These are phyloP conservation scores for Gossypium gossypioides DNA, from an alignment of 441 rosid genomes.

Conservation along the genomic window DNA sequence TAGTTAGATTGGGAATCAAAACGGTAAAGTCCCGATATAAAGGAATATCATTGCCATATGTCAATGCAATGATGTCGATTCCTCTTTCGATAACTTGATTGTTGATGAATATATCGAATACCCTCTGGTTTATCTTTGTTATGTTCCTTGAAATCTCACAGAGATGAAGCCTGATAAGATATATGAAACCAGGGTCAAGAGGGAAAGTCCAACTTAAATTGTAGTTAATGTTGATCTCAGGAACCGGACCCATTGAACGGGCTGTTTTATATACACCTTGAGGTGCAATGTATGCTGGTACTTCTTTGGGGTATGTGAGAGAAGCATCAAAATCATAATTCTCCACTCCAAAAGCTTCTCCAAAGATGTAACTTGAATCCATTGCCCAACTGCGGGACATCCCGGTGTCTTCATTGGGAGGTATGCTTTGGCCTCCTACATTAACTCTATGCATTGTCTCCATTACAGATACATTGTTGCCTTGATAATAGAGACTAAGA, in stretches of 20 bases:
- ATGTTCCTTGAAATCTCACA: slow-evolving; percentile 16
- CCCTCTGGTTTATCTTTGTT: slow-evolving; percentile 8
- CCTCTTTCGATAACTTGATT: slow-evolving; percentile 8
- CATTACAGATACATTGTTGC: slow-evolving; percentile 11
- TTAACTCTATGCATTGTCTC: slow-evolving; percentile 21
- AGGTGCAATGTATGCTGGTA: slow-evolving; percentile 17
- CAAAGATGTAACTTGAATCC: slow-evolving; percentile 20
- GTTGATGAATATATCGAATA: slow-evolving; percentile 16
- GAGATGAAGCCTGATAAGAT: slow-evolving; percentile 25
- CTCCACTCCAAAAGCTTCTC: background rate
- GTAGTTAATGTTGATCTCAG: slow-evolving; percentile 11
- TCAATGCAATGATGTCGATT: slow-evolving; percentile 18
- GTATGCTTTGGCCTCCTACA: slow-evolving; percentile 6
- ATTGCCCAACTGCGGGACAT: slow-evolving; percentile 5
- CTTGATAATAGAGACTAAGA: background rate
- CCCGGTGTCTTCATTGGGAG: background rate
- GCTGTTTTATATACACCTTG: background rate
- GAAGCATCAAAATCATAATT: background rate
- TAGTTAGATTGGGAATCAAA: background rate
- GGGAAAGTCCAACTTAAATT: slow-evolving; percentile 21
- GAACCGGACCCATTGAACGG: slow-evolving; percentile 7
- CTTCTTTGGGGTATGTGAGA: background rate
- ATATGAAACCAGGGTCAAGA: slow-evolving; percentile 20
- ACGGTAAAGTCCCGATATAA: slow-evolving; percentile 17
- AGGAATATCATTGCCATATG: slow-evolving; percentile 11